Evolutionary conservation across 805 yeast species (phyloP).

Genomic region (Candida ascalaphidarum): DNA sequence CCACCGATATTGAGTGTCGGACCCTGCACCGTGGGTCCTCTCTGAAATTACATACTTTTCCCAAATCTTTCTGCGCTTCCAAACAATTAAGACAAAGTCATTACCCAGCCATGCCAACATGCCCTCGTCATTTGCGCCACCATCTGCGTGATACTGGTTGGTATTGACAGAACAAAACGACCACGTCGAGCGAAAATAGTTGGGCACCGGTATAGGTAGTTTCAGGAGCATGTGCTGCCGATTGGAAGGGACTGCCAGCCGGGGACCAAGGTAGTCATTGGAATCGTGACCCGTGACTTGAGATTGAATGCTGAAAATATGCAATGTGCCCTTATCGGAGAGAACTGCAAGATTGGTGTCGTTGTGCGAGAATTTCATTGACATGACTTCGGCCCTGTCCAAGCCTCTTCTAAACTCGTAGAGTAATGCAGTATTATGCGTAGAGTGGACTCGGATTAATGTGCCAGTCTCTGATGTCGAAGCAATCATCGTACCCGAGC

Average conservation of each 20-base stretch:
- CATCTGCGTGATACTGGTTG: conserved; percentile 23
- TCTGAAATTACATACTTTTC: conserved; percentile 74
- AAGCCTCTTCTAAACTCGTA: conserved; percentile 86
- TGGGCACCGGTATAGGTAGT: conserved; percentile 46
- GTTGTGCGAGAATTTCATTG: conserved; percentile 76
- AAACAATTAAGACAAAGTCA: conserved; percentile 62
- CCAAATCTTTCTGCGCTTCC: conserved; percentile 74
- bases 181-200: conserved; percentile 81
- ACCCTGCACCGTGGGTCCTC: conserved; percentile 6
- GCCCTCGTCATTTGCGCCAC: conserved; percentile 19
- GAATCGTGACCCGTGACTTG: conserved; percentile 1
- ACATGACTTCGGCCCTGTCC: conserved; percentile 73
- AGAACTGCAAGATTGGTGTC: conserved; percentile 74
- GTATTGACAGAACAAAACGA: conserved; percentile 70
- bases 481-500: conserved; percentile 62
- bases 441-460: conserved; percentile 63
- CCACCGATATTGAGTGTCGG: conserved; percentile 21
- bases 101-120: conserved; percentile 68
- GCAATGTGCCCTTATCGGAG: conserved; percentile 85
- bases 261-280: no score
- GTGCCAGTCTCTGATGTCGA: conserved; percentile 82
- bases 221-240: conserved; percentile 65
- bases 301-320: conserved; percentile 54
- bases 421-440: conserved; percentile 58
- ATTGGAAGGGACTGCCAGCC: conserved; percentile 19